Base-by-base conservation (phyloP, 306 rosid species). In the Boehmeria nivea region DNA sequence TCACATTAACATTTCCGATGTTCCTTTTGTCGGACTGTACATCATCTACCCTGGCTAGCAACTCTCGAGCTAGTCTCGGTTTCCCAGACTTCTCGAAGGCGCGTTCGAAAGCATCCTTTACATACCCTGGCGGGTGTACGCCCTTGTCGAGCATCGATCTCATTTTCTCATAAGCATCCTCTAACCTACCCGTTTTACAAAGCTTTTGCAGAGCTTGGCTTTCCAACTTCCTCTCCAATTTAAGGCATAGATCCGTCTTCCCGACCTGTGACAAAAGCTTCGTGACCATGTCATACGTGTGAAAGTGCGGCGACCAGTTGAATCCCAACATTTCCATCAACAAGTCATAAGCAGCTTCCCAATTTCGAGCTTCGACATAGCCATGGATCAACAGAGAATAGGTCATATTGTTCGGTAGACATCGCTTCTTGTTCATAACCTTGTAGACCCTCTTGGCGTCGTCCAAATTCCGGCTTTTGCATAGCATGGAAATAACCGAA, bases 301-400 rank as follows among this genome's bases (percentile, higher is more conserved):
- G 78, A 59, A 74, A 76, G 51, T 72, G 78, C 17, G 88, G 84
- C 10, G 75, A 70, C 76, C 42, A 73, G 8, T 80, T 82, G 51
- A 79, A 69, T 14, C 88, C 66, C 43, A 85, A 55, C 88, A 85
- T 85, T 66, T 81, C 88, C 18, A 73, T 67, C 46, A 81, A 43
- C 34, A 79, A 67, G 17, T 68, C 72, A 67, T 81, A 74, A 33
- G 82, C 66, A 58, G 51, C 59, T 43, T 77, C 73, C 86, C 86
- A 81, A 55, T 81, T 74, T 72, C 60, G 60, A 54, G 50, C 72
- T 55, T 72, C 78, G 22, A 75, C 64, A 20, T 81, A 69, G 54
- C 78, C 94, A 46, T 78, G 84, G 71, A 85, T 65, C 69, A 85
- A 51, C n/a, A 80, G 69, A 24, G 70, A 72, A 67, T 78, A 85